Evolutionary conservation across 169 alveolate genomes (phyloP), one percentile per base, ranked within the genome.

Genomic region (Eimeria maxima): DNA sequence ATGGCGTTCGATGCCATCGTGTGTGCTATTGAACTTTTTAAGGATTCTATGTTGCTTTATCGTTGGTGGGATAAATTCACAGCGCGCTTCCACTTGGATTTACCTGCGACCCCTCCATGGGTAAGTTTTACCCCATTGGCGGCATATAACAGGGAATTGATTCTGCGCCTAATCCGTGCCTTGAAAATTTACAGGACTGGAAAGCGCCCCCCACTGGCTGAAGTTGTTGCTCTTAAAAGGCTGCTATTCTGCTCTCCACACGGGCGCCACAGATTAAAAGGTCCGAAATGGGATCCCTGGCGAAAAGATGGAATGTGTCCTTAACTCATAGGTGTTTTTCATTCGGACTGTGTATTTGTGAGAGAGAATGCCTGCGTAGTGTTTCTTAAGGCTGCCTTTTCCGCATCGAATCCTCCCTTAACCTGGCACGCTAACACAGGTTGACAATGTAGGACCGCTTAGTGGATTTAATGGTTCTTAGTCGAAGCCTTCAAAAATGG

Each of bases 51-150:
- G 65, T 24, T 24, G 10, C 45, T 44, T 0, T n/a, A 20, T 10
- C 33, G 20, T 8, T 78, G 88, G 88, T 78, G 88, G 88, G 88
- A 13, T 8, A 71, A 71, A 14, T 78, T 78, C 88, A 10, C 65
- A 18, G 45, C 20, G 8, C 2, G 33, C 42, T 65, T 24, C 74
- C 4, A 65, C 74, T 4, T 38, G 42, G 42, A 20, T 6, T 5
- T 7, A 1, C 74, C 16, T 65, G 24, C 3, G 7, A 18, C 33
- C 5, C 20, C 10, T 65, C 0, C 42, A n/a, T 8, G 14, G 42
- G 42, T 0, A 65, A 5, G 0, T n/a, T 14, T 10, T 6, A 13
- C 4, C 10, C 10, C 6, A n/a, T 8, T 65, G n/a, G 13, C 74
- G 42, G 27, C 11, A 4, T 33, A 16, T 55, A 4, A 73, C 84